These are phyloP conservation scores for Chiua sp. DNA, from an alignment of 1,284 basidiomycete species.

Conservation along the genomic window DNA sequence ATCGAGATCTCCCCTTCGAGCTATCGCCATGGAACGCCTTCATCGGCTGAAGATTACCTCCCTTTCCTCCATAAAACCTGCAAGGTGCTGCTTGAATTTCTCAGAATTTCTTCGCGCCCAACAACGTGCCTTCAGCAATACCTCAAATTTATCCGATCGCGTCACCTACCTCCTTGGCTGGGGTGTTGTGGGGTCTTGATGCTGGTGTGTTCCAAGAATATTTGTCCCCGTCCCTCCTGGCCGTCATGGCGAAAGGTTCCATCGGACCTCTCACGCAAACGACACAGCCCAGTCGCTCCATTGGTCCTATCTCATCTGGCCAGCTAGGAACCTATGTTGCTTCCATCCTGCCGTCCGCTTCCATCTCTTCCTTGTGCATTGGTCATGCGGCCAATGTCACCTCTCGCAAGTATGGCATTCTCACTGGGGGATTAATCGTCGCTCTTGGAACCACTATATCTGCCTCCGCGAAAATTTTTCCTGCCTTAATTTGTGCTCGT, in stretches of 20 bases:
- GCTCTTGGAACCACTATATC: conserved; percentile 44
- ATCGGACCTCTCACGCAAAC: conserved; percentile 53
- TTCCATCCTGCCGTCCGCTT: conserved; percentile 53
- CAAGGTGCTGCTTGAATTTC: no score
- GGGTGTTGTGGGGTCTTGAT: conserved; percentile 40
- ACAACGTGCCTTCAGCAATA: conserved; percentile 18
- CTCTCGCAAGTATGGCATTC: conserved; percentile 52
- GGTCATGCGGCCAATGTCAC: conserved; percentile 53
- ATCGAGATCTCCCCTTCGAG: no score
- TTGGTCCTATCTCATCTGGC: conserved; percentile 41
- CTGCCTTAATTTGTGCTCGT: conserved; percentile 50
- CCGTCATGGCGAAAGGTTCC: conserved; percentile 36
- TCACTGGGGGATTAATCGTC: conserved; percentile 47
- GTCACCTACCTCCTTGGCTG: conserved; percentile 31
- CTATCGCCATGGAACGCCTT: no score
- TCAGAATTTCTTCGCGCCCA: neutral
- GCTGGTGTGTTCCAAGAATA: conserved; percentile 23
- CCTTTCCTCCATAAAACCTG: no score
- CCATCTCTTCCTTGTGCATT: conserved; percentile 48
- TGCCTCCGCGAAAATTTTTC: conserved; percentile 37
- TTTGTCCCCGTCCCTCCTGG: neutral
- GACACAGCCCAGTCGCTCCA: conserved; percentile 45
- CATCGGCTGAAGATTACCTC: no score
- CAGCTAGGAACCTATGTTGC: conserved; percentile 49
- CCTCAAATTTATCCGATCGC: conserved; percentile 35